Evolutionary conservation across 2,329 filamentous ascomycete species (phyloP).

Genomic region (Lizonia empirigonia): DNA sequence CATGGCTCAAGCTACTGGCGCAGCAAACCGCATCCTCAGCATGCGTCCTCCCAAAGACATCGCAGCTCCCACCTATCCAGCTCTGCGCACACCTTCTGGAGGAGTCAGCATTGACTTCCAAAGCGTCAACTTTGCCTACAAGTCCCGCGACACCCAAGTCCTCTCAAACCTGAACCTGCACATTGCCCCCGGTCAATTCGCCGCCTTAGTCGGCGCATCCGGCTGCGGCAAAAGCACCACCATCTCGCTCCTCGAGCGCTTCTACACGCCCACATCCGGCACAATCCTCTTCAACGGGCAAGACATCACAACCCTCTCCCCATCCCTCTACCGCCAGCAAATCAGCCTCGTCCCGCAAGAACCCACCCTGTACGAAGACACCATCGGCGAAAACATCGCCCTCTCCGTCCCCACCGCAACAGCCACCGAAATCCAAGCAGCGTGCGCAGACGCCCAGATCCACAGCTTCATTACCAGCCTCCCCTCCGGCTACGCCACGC

Average conservation of each 20-base stretch:
- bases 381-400: slow-evolving; percentile 49
- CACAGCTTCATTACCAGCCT: slow-evolving; percentile 48
- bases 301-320: slow-evolving; percentile 45
- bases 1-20: slow-evolving; percentile 46
- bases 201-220: slow-evolving; percentile 71
- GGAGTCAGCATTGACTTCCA: slow-evolving; percentile 74
- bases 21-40: slow-evolving; percentile 46
- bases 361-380: slow-evolving; percentile 54
- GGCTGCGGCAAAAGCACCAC: slow-evolving; percentile 94
- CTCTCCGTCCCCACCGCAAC: slow-evolving; percentile 42
- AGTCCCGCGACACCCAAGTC: slow-evolving; percentile 78
- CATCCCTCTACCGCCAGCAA: slow-evolving; percentile 48
- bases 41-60: slow-evolving; percentile 33
- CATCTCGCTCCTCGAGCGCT: slow-evolving; percentile 87
- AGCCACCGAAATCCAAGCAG: slow-evolving; percentile 37
- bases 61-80: slow-evolving; percentile 13
- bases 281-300: slow-evolving; percentile 64
- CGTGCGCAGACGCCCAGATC: slow-evolving; percentile 46
- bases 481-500: slow-evolving; percentile 44
- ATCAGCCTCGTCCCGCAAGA: slow-evolving; percentile 56
- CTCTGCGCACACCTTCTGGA: slow-evolving; percentile 14
- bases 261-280: slow-evolving; percentile 87
- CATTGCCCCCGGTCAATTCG: slow-evolving; percentile 67
- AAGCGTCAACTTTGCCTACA: slow-evolving; percentile 92
- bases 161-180: slow-evolving; percentile 54